Conservation (phyloP, 441 rosid genomes). For the Rhodomyrtus psidioides region DNA sequence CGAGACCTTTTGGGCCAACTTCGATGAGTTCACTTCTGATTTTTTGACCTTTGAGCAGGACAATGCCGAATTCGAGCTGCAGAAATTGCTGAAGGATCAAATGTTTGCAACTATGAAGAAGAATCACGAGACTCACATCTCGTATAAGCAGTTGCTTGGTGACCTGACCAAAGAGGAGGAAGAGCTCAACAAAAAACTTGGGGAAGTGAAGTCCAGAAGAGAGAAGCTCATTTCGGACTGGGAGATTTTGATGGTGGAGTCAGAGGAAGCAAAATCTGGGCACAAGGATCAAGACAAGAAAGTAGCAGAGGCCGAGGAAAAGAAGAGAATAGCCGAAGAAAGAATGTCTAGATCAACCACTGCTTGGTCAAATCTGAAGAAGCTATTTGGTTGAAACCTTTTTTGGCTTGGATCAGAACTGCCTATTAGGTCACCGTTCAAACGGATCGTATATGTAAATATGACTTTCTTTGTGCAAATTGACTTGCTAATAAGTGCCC, state of each 20-base stretch:
- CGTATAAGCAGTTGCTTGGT: not conserved
- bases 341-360: not conserved
- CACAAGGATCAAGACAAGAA: not conserved
- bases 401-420: not conserved
- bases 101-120: not conserved
- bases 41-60: slow-evolving; percentile 8
- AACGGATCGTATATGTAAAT: not conserved
- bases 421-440: not conserved
- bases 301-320: not conserved
- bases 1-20: not conserved
- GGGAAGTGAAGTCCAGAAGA: not conserved
- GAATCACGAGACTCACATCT: not conserved
- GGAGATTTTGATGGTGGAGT: not conserved
- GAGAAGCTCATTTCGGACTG: not conserved
- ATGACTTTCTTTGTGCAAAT: not conserved
- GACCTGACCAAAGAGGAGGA: not conserved
- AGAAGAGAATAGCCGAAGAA: not conserved
- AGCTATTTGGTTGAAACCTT: not conserved
- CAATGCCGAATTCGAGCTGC: slow-evolving; percentile 4
- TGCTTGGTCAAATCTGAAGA: not conserved
- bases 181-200: not conserved
- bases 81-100: not conserved
- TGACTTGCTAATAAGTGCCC: not conserved
- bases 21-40: not conserved
- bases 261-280: not conserved